Conservation (phyloP, 345 rosid species). For the Eucalyptus pauciflora region DNA sequence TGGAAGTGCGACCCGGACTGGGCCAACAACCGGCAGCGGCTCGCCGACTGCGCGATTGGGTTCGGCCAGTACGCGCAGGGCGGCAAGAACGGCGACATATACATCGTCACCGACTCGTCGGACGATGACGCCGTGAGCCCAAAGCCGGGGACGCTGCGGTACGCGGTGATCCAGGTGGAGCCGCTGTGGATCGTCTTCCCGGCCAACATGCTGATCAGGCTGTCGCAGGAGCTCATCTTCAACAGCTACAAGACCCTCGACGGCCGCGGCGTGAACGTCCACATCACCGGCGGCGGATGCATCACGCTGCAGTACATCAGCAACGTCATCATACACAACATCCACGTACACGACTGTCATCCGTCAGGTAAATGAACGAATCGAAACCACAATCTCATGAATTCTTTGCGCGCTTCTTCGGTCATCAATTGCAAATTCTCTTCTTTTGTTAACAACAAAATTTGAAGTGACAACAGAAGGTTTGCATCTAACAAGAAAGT, state of each 20-base stretch:
- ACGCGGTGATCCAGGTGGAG: slow-evolving; percentile 79
- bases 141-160: slow-evolving; percentile 81
- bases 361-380: slow-evolving; percentile 37
- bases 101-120: slow-evolving; percentile 81
- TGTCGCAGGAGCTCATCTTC: slow-evolving; percentile 79
- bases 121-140: slow-evolving; percentile 83
- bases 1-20: slow-evolving; percentile 98
- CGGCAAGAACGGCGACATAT: slow-evolving; percentile 78
- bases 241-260: slow-evolving; percentile 93
- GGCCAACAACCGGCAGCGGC: slow-evolving; percentile 78
- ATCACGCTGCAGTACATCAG: slow-evolving; percentile 81
- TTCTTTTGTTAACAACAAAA: not conserved
- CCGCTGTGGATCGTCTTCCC: slow-evolving; percentile 99
- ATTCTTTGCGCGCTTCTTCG: not conserved
- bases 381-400: not conserved
- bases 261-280: slow-evolving; percentile 95
- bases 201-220: slow-evolving; percentile 63
- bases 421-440: not conserved
- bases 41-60: slow-evolving; percentile 91
- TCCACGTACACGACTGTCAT: slow-evolving; percentile 83
- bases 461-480: not conserved
- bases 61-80: slow-evolving; percentile 93
- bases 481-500: not conserved
- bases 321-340: slow-evolving; percentile 83
- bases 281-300: slow-evolving; percentile 92